Base-by-base conservation (phyloP, 306 rosid species). In the Pyrus communis region DNA sequence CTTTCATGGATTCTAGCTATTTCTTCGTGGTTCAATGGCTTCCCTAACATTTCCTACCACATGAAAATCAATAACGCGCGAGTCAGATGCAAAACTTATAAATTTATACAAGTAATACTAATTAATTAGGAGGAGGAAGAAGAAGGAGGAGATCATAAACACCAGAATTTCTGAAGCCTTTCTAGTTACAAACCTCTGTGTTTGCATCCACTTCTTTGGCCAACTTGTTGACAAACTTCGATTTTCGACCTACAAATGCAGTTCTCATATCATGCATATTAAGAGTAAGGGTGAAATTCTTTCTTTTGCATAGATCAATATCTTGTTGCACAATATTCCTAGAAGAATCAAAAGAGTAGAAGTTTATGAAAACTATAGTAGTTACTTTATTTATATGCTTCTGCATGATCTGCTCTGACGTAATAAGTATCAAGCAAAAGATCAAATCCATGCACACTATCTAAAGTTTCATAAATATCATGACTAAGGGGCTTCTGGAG, bases 1-100 rank as follows among this genome's bases (percentile, higher is more conserved):
- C 99, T 95, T 81, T 92, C 99, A 9, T 90, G 90, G 78, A 92
- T 88, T 5, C 68, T 83, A 3, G n/a, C 84, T 54, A 81, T 85
- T 69, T 87, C 89, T 27, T 74, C 73, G 30, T 79, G 69, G 73
- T 76, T 54, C 62, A 21, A 11, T 68, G 72, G 60, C 69, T 42
- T 78, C 80, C 65, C 57, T 65, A 52, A 33, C 27, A 63, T 70
- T 33, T 70, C 79, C 77, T 77, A 68, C 59, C 25, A 45, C 42
- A 65, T 23, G n/a, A 17, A 7, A 13, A 52, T 13, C 45, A 62
- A 74, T 43, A 43, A 27, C 8, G 42, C 42, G 42, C 9, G 60
- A 43, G 51, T 62, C 31, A 45, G 45, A 18, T 11, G 14, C 28
- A 10, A 45, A 45, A 60, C 51, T 63, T 15, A 17, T 55, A 4